Base-by-base conservation (phyloP, 306 rosid genomes). In the Glycine latifolia region DNA sequence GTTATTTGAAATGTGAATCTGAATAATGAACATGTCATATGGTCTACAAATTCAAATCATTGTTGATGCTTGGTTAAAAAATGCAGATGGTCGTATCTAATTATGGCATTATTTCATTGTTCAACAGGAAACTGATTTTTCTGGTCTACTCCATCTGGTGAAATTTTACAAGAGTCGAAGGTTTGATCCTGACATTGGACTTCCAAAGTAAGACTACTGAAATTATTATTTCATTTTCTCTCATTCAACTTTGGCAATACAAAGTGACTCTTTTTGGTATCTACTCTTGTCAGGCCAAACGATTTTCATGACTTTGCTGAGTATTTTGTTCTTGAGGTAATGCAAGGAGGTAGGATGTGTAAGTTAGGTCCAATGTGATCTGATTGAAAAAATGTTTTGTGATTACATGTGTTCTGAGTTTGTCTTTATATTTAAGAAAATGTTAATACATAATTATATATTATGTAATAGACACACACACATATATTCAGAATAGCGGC, bases 281-380 rank as follows among this genome's bases (percentile, higher is more conserved):
- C 74, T 76, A 75, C 71, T 87, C 81, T 73, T 91, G 78, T 81
- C 97, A 95, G 99, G 97, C 97, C 99, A 79, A 95, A 95, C 82
- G 98, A 95, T 87, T 95, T 95, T 76, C 93, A 90, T 80, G 98
- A 95, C 81, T 90, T 95, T 89, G 88, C 98, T 0, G 99, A 95
- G 85, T 95, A 91, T 82, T 93, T 95, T 83, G 98, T 93, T 90
- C 98, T 95, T 89, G 99, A 95, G 99, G 99, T 95, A 95, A 95
- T 95, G 99, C 91, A 87, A 75, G 84, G 98, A 91, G 97, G 99
- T 93, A 95, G 99, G 97, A 86, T 90, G 82, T 89, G 91, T 85
- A 84, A 86, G 88, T 86, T 86, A 87, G 62, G 55, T 16, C 71
- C 84, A 62, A 61, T 83, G 86, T 73, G 47, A 71, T 78, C 65